These are phyloP conservation scores for Cucurbita pepo DNA, from an alignment of 306 rosid species.

Conservation along the genomic window DNA sequence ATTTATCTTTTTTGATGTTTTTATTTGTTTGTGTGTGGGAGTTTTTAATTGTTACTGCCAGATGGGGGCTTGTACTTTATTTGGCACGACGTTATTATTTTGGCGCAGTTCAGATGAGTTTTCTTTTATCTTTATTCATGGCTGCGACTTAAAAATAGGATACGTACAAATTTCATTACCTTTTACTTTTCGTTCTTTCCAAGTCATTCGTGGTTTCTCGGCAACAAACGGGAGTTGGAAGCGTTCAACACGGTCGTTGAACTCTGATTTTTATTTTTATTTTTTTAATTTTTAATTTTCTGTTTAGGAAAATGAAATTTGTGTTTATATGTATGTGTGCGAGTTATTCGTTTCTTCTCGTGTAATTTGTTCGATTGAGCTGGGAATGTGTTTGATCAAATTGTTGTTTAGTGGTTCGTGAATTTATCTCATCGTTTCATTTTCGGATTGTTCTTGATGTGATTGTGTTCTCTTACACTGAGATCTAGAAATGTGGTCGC, in stretches of 20 bases:
- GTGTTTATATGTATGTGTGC: background rate
- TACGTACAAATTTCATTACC: background rate
- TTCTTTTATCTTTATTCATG: background rate
- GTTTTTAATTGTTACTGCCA: background rate
- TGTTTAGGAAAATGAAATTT: background rate
- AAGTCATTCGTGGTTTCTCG: background rate
- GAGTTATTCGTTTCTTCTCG: background rate
- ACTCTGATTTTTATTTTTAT: background rate
- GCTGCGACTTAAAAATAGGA: background rate
- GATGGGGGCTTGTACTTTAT: background rate
- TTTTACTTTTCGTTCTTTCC: background rate
- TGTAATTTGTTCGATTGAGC: background rate
- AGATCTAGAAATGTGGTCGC: background rate
- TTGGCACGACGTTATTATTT: background rate
- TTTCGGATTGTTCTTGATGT: background rate
- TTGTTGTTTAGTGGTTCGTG: background rate
- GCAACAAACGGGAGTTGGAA: background rate
- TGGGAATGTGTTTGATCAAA: constrained; percentile 1
- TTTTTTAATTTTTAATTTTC: background rate
- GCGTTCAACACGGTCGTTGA: background rate
- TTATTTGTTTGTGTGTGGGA: background rate
- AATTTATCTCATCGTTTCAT: background rate
- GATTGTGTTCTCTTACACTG: background rate
- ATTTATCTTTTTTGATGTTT: background rate
- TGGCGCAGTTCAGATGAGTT: background rate